Percentiles rank a stretch among this genome's conserved stretches.
Evolutionary conservation across 306 rosid genomes (phyloP).

Genomic region (Vicia faba): DNA sequence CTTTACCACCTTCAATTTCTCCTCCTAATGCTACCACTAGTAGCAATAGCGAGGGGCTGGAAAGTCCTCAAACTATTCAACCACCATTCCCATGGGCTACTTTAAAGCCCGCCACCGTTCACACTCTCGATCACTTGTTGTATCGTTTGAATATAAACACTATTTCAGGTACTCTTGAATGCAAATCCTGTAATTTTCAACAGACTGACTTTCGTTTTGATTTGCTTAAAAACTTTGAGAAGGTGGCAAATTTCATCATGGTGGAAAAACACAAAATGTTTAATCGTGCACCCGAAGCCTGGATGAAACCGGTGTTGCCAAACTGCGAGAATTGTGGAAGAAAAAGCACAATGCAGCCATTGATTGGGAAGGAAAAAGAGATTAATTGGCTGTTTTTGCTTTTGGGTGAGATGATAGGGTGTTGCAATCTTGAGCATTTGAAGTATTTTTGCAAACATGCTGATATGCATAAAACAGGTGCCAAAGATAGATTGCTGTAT

Average conservation of each 20-base stretch:
- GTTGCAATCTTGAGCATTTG: constrained; percentile 46
- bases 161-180: no score
- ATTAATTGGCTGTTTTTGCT: constrained; percentile 67
- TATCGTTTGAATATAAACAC: no score
- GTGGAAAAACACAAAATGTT: background rate
- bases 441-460: constrained; percentile 57
- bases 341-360: constrained; percentile 20
- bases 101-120: background rate
- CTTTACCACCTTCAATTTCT: background rate
- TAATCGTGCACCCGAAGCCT: background rate
- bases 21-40: background rate
- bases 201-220: background rate
- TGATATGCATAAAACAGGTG: constrained; percentile 42
- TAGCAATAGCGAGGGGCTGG: background rate
- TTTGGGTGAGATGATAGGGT: constrained; percentile 53
- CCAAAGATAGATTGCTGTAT: constrained; percentile 58
- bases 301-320: background rate
- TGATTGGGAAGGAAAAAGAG: background rate
- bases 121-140: background rate
- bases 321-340: background rate
- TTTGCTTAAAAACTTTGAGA: background rate
- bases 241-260: background rate
- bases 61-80: background rate
- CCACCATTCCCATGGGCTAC: background rate
- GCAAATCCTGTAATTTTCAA: no score